phyloP scores from a whole-genome alignment of 306 rosid species.

The Quillaja saponaria region DNA sequence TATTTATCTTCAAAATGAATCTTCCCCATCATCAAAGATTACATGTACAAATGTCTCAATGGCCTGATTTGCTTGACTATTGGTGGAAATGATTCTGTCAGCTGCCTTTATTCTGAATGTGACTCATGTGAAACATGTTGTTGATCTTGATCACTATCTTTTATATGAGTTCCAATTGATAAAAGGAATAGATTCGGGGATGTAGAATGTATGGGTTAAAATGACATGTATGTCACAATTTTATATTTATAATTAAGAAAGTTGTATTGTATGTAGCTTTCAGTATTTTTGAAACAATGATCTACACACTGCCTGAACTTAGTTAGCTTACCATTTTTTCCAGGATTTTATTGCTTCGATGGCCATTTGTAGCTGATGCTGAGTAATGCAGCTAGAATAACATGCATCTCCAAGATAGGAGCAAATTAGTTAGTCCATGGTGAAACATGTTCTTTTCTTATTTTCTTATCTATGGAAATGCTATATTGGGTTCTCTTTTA shows the following conservation, averaged over 20 bases:
- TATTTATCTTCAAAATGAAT: background rate
- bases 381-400: constrained; percentile 26
- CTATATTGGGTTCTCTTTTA: constrained; percentile 1
- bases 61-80: background rate
- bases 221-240: background rate
- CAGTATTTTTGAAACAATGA: background rate
- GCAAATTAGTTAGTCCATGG: constrained; percentile 7
- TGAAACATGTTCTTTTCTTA: constrained; percentile 27
- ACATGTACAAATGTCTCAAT: background rate
- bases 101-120: background rate
- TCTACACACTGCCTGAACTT: constrained; percentile 24
- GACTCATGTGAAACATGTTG: too few species aligned
- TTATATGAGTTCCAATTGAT: background rate
- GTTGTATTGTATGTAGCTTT: constrained; percentile 9
- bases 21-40: background rate
- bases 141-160: too few species aligned
- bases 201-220: background rate
- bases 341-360: constrained; percentile 21
- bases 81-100: background rate
- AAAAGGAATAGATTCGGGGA: constrained; percentile 3
- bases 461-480: constrained; percentile 10
- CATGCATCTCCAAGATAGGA: constrained; percentile 19
- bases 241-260: background rate
- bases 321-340: constrained; percentile 1
- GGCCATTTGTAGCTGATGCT: constrained; percentile 9